phyloP scores from a whole-genome alignment of 805 yeast species.

The Candida schatavii region DNA sequence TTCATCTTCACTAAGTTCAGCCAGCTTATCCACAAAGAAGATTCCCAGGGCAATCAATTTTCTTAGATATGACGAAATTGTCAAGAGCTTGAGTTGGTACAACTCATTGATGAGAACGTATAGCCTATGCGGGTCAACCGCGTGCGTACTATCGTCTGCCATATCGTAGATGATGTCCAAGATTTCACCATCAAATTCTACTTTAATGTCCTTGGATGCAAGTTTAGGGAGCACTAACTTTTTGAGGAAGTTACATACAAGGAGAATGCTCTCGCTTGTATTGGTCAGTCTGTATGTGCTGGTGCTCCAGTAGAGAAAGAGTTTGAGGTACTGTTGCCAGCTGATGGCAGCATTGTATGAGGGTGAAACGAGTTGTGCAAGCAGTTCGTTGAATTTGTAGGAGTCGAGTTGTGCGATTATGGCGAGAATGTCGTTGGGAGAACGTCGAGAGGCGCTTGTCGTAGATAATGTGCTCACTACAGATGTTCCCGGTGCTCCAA shows the following conservation, averaged over 20 bases:
- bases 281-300: constrained; percentile 31
- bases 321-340: constrained; percentile 36
- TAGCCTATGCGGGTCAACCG: constrained; percentile 22
- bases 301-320: constrained; percentile 39
- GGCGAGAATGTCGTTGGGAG: constrained; percentile 26
- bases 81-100: constrained; percentile 47
- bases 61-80: constrained; percentile 68
- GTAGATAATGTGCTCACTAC: not conserved
- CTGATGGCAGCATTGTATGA: constrained; percentile 11
- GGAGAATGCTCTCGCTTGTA: constrained; percentile 31
- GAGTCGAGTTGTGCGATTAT: constrained; percentile 37
- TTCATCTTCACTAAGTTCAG: constrained; percentile 37
- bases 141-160: constrained; percentile 17
- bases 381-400: constrained; percentile 25
- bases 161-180: constrained; percentile 37
- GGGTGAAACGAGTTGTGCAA: constrained; percentile 27
- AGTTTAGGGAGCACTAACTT: constrained; percentile 29
- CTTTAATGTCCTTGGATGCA: constrained; percentile 21
- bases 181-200: constrained; percentile 44
- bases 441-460: constrained; percentile 9
- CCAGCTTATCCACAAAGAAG: constrained; percentile 49
- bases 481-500: not conserved
- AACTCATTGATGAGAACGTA: constrained; percentile 53
- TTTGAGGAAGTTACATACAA: constrained; percentile 46
- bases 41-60: constrained; percentile 84